Evolutionary conservation across 2,329 filamentous ascomycete genomes (phyloP).

Genomic region (Pseudocercospora musae): DNA sequence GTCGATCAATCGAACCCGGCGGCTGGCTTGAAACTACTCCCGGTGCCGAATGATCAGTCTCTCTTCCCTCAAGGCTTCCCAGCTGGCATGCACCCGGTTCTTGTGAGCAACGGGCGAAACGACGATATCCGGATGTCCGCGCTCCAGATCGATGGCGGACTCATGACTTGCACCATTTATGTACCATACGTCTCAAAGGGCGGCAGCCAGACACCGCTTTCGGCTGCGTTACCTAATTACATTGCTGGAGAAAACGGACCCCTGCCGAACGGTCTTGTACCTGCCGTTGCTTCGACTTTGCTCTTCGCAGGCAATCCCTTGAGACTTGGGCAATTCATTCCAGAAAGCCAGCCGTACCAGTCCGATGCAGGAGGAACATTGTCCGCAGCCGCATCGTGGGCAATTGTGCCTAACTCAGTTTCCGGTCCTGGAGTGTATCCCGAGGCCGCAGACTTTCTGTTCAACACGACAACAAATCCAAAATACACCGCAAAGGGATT

Average conservation of each 20-base stretch:
- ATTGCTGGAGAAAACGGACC: slow-evolving; percentile 22
- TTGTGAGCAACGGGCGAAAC: slow-evolving; percentile 12
- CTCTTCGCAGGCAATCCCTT: slow-evolving; percentile 22
- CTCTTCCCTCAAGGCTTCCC: slow-evolving; percentile 25
- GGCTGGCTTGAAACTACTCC: slow-evolving; percentile 13
- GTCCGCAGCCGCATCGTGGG: slow-evolving; percentile 20
- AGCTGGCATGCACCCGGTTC: slow-evolving; percentile 21
- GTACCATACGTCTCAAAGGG: slow-evolving; percentile 20
- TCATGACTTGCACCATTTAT: slow-evolving; percentile 11
- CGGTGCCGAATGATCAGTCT: slow-evolving; percentile 17
- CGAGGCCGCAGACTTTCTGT: slow-evolving; percentile 22
- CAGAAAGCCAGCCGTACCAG: slow-evolving; percentile 18
- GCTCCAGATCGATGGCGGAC: slow-evolving; percentile 24
- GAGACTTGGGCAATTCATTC: slow-evolving; percentile 23
- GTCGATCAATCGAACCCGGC: slow-evolving; percentile 16
- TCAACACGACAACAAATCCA: slow-evolving; percentile 6
- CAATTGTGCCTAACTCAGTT: slow-evolving; percentile 22
- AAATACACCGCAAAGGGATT: slow-evolving; percentile 17
- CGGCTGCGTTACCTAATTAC: slow-evolving; percentile 15
- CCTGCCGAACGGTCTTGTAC: slow-evolving; percentile 23
- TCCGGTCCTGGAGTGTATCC: slow-evolving; percentile 26
- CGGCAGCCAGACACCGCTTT: slow-evolving; percentile 11
- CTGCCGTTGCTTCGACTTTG: slow-evolving; percentile 19
- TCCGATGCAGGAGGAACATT: slow-evolving; percentile 12
- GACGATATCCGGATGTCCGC: slow-evolving; percentile 26